Base-by-base conservation (phyloP, 31 red algal species). In the Bonnemaisonia californica region DNA sequence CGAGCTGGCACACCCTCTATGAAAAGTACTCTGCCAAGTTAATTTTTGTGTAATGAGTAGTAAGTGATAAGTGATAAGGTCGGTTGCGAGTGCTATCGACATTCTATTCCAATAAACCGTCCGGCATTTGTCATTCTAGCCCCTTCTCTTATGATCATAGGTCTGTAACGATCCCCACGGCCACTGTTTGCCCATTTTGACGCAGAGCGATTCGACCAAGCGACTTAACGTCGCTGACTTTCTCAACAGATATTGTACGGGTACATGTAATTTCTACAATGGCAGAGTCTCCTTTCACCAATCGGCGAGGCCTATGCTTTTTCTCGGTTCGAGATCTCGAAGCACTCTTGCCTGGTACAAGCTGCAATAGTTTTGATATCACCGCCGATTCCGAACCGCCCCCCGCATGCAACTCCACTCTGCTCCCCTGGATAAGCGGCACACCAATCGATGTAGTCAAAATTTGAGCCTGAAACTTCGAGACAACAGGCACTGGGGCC, bases 351-450 rank as follows among this genome's bases (percentile, higher is more conserved):
- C 58, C 76, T 28, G 57, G 23, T 47, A 54, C 28, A 19, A 75
- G 56, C 70, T 76, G 71, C 31, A 76, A 59, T 29, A 95, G 67
- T 64, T 78, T 72, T 13, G 75, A 57, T 21, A 94, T 81, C 28
- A 61, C 54, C 11, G 85, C 85, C 24, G 65, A 79, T 63, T 87
- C 91, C 19, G 71, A 38, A 30, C 70, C 81, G 31, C 84, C 83
- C 1, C 86, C 86, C 5, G 89, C 62, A 62, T 91, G 87, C 61
- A 91, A 59, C 31, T 83, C 88, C 22, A 87, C 87, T 23, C 72
- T 80, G 16, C 81, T 62, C 26, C 94, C 94, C 71, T 80, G 88
- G 2, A 92, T 64, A 19, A 96, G 27, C 29, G 89, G 62, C 41
- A 57, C 58, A n/a, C 31, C 37, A 9, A 51, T 37, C 0, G 54